A percentile compares a stretch with the other conserved stretches of the same genome.
Conservation (phyloP, 2,329 filamentous ascomycete species). For the Dichotomopilus funicola region DNA sequence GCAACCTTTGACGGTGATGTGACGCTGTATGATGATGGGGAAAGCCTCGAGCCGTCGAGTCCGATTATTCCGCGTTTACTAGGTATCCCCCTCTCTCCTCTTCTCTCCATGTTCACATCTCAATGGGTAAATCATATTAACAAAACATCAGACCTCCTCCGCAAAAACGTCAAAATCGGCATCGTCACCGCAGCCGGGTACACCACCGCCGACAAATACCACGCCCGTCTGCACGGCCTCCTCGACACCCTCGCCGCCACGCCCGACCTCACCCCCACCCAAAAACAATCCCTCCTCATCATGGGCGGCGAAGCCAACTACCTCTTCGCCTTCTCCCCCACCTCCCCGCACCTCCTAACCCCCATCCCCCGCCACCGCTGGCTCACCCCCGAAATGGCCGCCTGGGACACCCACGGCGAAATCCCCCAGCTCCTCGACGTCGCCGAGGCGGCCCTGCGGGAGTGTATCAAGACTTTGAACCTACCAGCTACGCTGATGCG, state of each 20-base stretch:
- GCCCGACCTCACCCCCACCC: slow-evolving; percentile 51
- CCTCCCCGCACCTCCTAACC: slow-evolving; percentile 59
- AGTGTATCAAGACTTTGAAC: slow-evolving; percentile 73
- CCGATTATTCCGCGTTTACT: slow-evolving; percentile 65
- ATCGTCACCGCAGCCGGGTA: slow-evolving; percentile 98
- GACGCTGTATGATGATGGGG: slow-evolving; percentile 87
- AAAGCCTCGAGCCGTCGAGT: slow-evolving; percentile 67
- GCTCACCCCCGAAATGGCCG: slow-evolving; percentile 71
- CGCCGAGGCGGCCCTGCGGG: slow-evolving; percentile 74
- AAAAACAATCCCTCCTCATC: slow-evolving; percentile 76
- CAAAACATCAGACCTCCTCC: slow-evolving; percentile 55
- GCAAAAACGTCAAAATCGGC: slow-evolving; percentile 73
- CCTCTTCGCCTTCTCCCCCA: slow-evolving; percentile 70
- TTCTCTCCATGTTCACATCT: no score
- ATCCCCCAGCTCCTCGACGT: slow-evolving; percentile 79
- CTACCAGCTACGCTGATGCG: slow-evolving; percentile 75
- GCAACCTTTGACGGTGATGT: slow-evolving; percentile 98
- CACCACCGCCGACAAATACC: slow-evolving; percentile 79
- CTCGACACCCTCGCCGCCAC: slow-evolving; percentile 67
- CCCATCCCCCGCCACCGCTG: slow-evolving; percentile 61
- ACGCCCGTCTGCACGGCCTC: slow-evolving; percentile 77
- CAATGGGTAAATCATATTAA: background rate
- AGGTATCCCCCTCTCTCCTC: slow-evolving; percentile 26
- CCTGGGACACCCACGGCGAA: slow-evolving; percentile 64
- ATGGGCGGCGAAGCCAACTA: slow-evolving; percentile 97